These are phyloP conservation scores for Penicillium italicum DNA, from an alignment of 2,329 filamentous ascomycete genomes.

Conservation along the genomic window DNA sequence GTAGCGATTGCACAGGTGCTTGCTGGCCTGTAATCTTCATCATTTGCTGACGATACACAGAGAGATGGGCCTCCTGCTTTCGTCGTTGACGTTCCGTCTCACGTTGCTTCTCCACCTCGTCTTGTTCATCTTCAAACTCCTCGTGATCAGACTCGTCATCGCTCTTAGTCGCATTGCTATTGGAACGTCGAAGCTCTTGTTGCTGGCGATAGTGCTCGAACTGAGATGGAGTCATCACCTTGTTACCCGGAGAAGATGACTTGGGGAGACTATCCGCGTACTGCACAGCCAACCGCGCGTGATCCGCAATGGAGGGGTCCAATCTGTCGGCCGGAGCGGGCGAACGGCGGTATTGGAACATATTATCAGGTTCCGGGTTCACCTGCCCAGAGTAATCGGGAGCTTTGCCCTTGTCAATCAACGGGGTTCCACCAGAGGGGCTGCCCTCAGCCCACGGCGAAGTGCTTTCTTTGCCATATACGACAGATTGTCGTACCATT, in stretches of 20 bases:
- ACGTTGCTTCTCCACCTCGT: constrained; percentile 71
- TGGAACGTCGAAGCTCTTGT: constrained; percentile 64
- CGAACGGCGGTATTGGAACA: constrained; percentile 15
- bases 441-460: constrained; percentile 22
- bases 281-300: constrained; percentile 46
- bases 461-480: constrained; percentile 26
- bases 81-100: constrained; percentile 71
- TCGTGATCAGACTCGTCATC: constrained; percentile 56
- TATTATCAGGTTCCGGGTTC: constrained; percentile 13
- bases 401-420: constrained; percentile 25
- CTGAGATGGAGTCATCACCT: constrained; percentile 85
- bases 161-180: constrained; percentile 47
- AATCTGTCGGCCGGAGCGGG: constrained; percentile 15
- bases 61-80: constrained; percentile 86
- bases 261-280: constrained; percentile 41
- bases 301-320: constrained; percentile 39
- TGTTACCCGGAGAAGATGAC: constrained; percentile 51
- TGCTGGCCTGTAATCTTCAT: constrained; percentile 88
- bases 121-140: constrained; percentile 71
- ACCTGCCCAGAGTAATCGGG: constrained; percentile 9
- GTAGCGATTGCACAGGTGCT: constrained; percentile 47
- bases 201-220: constrained; percentile 74
- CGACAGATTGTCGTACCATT: constrained; percentile 35
- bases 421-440: constrained; percentile 26
- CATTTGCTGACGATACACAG: constrained; percentile 90